Evolutionary conservation across 306 rosid genomes (phyloP).

Genomic region (Cucumis hystrix): DNA sequence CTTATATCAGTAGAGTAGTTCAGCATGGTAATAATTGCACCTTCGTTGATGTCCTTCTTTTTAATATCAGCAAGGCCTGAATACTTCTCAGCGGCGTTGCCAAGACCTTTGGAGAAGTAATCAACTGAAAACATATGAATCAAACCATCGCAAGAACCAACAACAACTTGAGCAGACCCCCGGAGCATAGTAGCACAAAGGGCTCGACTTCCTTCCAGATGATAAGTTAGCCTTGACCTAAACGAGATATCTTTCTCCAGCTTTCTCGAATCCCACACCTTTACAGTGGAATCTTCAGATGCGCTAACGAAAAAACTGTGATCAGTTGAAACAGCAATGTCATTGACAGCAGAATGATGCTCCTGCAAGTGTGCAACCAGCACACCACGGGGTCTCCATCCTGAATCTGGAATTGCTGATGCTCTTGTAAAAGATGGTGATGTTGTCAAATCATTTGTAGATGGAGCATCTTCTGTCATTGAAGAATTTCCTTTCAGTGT

Average conservation of each 20-base stretch:
- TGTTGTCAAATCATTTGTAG: slow-evolving; percentile 49
- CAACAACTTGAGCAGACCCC: slow-evolving; percentile 74
- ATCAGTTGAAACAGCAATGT: slow-evolving; percentile 83
- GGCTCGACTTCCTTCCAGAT: slow-evolving; percentile 87
- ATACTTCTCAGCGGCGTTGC: slow-evolving; percentile 85
- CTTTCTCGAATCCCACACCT: slow-evolving; percentile 93
- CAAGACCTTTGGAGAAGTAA: slow-evolving; percentile 75
- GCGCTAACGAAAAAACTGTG: slow-evolving; percentile 85
- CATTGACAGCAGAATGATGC: slow-evolving; percentile 84
- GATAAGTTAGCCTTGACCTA: slow-evolving; percentile 91
- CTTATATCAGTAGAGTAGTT: slow-evolving; percentile 51
- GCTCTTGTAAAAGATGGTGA: slow-evolving; percentile 51
- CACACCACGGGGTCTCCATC: slow-evolving; percentile 96
- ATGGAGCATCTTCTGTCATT: slow-evolving; percentile 43
- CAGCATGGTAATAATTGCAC: slow-evolving; percentile 62
- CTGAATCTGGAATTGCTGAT: slow-evolving; percentile 64
- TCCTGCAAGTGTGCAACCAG: slow-evolving; percentile 97
- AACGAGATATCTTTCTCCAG: slow-evolving; percentile 94
- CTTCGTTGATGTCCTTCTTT: slow-evolving; percentile 87
- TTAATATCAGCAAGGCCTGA: slow-evolving; percentile 84
- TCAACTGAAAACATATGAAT: slow-evolving; percentile 85
- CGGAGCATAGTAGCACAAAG: slow-evolving; percentile 74
- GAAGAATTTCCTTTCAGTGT: slow-evolving; percentile 40
- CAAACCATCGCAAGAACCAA: slow-evolving; percentile 92
- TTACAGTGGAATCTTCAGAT: slow-evolving; percentile 91